Base-by-base conservation (phyloP, 331 rosid genomes). In the Dryas integrifolia region DNA sequence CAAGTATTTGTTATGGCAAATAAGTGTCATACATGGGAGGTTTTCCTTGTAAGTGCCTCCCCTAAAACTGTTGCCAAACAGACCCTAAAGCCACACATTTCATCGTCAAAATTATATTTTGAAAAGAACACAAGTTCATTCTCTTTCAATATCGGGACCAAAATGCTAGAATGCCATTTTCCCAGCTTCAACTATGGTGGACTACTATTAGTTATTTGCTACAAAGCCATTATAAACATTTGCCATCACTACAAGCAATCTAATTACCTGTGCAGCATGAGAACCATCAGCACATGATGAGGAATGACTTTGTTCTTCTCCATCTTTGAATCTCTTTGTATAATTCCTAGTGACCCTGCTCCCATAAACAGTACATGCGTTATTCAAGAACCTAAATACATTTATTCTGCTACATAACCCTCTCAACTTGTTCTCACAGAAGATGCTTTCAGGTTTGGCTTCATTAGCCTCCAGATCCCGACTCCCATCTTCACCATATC, bases 291-390 rank as follows among this genome's bases (percentile, higher is more conserved):
- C 38, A 21, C 21, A 61, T 48, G 77, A 73, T 63, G 85, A 57
- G 58, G 82, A 77, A 26, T 77, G 74, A 50, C 77, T 57, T 50
- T 74, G 77, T 65, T 69, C 85, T 73, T 81, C 85, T 73, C 82
- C 85, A 67, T 82, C 85, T 65, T 82, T 82, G 58, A 77, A 77
- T 70, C 70, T 82, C 80, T 82, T 82, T 0, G 77, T 69, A 63
- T 82, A 77, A 65, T 52, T 77, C 72, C 80, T 70, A 50, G 74
- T 67, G 24, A 82, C 69, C 61, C 65, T 56, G 70, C 66, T 73
- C 73, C 65, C 66, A 63, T 26, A 82, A 12, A 62, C 52, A 53
- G 74, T 73, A 80, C 85, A 64, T 49, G 45, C 5, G 15, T 59
- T 74, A 58, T 18, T 74, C 41, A 69, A 77, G 71, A 69, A 69